Evolutionary conservation across 108 stramenopile genomes (phyloP).

Genomic region (Cylindrotheca closterium): DNA sequence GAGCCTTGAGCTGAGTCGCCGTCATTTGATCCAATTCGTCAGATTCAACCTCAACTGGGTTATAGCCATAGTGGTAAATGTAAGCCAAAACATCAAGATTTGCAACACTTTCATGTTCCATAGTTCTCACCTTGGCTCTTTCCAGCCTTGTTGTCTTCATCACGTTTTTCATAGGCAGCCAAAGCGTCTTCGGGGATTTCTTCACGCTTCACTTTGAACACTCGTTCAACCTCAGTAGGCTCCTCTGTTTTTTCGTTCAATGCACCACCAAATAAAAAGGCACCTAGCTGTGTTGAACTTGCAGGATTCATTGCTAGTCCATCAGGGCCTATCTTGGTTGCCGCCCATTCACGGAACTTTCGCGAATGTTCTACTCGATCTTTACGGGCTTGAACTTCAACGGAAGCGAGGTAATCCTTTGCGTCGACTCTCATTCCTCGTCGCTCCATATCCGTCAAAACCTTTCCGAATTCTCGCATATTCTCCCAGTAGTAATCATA

Average conservation of each 20-base stretch:
- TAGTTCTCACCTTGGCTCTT: conserved; percentile 80
- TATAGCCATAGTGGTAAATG: neutral
- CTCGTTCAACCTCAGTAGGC: conserved; percentile 57
- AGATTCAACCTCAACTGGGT: too few species aligned
- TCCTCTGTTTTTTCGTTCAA: conserved; percentile 73
- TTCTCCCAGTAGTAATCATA: conserved; percentile 92
- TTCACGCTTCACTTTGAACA: conserved; percentile 81
- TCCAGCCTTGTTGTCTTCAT: conserved; percentile 57
- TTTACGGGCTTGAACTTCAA: conserved; percentile 77
- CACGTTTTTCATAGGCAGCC: conserved; percentile 44
- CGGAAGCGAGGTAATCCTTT: conserved; percentile 81
- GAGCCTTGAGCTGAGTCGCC: conserved; percentile 70
- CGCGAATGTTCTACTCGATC: conserved; percentile 67
- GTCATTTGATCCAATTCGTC: conserved; percentile 82
- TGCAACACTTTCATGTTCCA: conserved; percentile 70
- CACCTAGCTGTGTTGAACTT: conserved; percentile 75
- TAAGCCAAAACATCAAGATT: neutral
- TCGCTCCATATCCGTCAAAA: conserved; percentile 98
- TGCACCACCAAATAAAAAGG: conserved; percentile 91
- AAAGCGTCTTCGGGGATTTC: conserved; percentile 84
- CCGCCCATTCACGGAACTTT: conserved; percentile 83
- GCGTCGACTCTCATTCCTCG: conserved; percentile 92
- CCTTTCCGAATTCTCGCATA: conserved; percentile 91
- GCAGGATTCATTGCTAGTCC: conserved; percentile 88
- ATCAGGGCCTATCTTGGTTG: conserved; percentile 64